Percentiles rank a stretch among this genome's conserved stretches.
phyloP scores from a whole-genome alignment of 768 basidiomycete genomes.

The Amanita rimosa region DNA sequence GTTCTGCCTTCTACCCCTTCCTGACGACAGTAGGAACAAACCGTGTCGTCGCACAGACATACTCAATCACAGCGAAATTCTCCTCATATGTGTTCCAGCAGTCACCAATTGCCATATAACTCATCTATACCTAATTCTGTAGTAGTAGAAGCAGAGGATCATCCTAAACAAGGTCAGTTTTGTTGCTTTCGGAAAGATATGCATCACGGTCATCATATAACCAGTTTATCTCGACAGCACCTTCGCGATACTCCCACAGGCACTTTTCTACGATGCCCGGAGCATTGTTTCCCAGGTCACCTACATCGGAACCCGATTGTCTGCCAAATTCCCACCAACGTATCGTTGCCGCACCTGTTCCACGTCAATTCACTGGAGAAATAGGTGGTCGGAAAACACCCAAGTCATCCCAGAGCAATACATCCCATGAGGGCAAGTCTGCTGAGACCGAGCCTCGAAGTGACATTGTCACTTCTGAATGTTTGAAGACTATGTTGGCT shows the following conservation, averaged over 20 bases:
- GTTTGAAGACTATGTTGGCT: neutral
- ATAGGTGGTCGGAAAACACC: no score
- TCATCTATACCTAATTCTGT: neutral
- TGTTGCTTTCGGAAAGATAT: neutral
- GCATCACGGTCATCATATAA: conserved; percentile 4
- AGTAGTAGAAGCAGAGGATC: neutral
- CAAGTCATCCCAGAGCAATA: no score
- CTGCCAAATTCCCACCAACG: neutral
- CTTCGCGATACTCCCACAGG: conserved; percentile 21
- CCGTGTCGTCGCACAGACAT: neutral
- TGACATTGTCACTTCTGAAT: neutral
- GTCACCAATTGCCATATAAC: neutral
- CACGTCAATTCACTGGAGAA: no score
- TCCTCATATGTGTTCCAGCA: no score
- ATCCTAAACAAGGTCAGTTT: conserved; percentile 2
- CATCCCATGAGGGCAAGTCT: no score
- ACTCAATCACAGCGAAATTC: neutral
- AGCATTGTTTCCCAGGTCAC: conserved; percentile 63
- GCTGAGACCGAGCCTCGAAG: no score
- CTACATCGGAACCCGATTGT: conserved; percentile 39
- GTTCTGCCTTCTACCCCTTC: neutral
- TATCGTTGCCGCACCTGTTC: neutral
- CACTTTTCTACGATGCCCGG: conserved; percentile 65
- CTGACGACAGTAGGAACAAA: neutral
- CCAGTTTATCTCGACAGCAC: conserved; percentile 20